Evolutionary conservation across 768 basidiomycete species (phyloP), one percentile per base, ranked within the genome.

Genomic region (Calocera viscosa): DNA sequence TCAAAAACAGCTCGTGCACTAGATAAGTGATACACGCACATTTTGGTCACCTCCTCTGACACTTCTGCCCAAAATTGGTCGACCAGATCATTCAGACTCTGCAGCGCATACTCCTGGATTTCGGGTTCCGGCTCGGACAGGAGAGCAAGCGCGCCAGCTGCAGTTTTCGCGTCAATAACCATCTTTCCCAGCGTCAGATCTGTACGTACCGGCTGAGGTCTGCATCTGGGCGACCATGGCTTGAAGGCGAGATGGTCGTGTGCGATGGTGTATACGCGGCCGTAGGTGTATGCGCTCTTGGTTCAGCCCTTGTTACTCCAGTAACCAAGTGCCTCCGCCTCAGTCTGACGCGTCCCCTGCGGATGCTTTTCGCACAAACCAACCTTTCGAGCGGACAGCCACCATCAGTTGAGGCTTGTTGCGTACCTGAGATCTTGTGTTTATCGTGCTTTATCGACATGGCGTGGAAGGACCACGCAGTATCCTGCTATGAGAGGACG

Each of bases 1-100:
- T 67, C 39, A 22, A 65, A 65, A 30, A 63, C 66, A 49, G 39
- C 68, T 28, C 22, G 28, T 63, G 26, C 24, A 63, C 2, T 19
- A 16, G n/a, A 67, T 19, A 38, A 8, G 2, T 47, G 39, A 17
- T 63, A 5, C 80, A 70, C 91, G 72, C 75, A 91, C 94, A 98
- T 93, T 68, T 86, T 79, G 35, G 89, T 84, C 72, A 97, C 88
- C 74, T 90, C 86, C 77, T 99, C 96, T 71, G 92, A 94, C 73
- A 98, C 95, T 81, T 99, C 96, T 60, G 95, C 89, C 96, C 96
- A 99, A 77, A 97, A 98, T 72, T 90, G 88, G 40, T 94, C 86
- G 7, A 98, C 92, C 49, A 97, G 83, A 17, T 84, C 79, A 73
- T 86, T 89, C 65, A 99, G 82, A 49, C 87, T 83, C 64, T 84